Evolutionary conservation across 192 early-diverging fungal genomes (phyloP), one percentile per base, ranked within the genome.

Genomic region (Paraglomus occultum): DNA sequence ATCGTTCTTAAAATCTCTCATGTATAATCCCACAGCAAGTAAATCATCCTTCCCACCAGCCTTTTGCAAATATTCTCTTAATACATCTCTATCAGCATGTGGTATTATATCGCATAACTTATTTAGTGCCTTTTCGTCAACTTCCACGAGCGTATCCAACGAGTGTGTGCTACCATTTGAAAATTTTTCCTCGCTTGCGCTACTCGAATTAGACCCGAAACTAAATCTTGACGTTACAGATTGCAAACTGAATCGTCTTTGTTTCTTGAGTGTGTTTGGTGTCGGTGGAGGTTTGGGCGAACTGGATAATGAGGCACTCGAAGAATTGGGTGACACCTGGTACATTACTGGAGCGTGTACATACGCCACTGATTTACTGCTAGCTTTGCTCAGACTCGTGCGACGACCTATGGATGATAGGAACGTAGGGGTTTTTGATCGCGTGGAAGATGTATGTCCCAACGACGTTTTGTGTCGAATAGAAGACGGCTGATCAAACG

Each of bases 201-300:
- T 42, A 17, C 14, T 9, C 50, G 67, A 14, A 17, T 45, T 49
- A n/a, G 55, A 59, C 7, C 64, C 64, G 9, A 59, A 44, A 49
- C 44, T 46, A 14, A 70, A 50, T 17, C 45, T 44, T 15, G 67
- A 70, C 38, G 67, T 22, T 42, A 70, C 55, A 49, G 67, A 14
- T 70, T 70, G 67, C 47, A 70, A 70, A 49, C 67, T 70, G 18
- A 70, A 70, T 46, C 67, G 57, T 38, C 67, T 23, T 69, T 54
- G 67, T 12, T 57, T 49, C 59, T 59, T 59, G 10, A 57, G 31
- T 52, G 45, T 38, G 42, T 4, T 23, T 48, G 45, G 50, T 39
- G 46, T 14, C 4, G 8, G 44, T 23, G 66, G 38, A 11, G 65
- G 20, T 15, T 40, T 5, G 20, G 46, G 51, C 2, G 52, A 70